Percentiles rank a stretch among this genome's conserved stretches.
These are phyloP conservation scores for Pythium diclinum DNA, from an alignment of 352 stramenopile species.

Conservation along the genomic window DNA sequence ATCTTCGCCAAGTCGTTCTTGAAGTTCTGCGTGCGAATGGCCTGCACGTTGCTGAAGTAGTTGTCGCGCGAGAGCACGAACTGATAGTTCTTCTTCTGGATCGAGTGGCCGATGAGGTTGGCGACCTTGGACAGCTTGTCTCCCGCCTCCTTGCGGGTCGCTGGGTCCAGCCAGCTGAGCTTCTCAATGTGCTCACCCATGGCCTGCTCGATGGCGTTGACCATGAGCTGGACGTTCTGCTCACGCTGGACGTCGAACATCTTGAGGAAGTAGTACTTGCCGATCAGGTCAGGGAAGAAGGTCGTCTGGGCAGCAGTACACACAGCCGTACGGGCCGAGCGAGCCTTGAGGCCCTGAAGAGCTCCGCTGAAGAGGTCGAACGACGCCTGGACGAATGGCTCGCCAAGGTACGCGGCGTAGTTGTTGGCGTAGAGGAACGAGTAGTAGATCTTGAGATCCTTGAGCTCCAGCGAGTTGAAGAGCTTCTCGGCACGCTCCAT, in stretches of 20 bases:
- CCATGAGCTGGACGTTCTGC: constrained; percentile 69
- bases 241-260: constrained; percentile 82
- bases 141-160: constrained; percentile 71
- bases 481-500: constrained; percentile 51
- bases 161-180: constrained; percentile 89
- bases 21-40: constrained; percentile 36
- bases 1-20: constrained; percentile 32
- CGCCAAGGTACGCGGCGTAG: constrained; percentile 46
- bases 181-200: constrained; percentile 82
- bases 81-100: constrained; percentile 44
- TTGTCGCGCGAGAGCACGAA: constrained; percentile 29
- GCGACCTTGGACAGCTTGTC: constrained; percentile 76
- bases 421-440: constrained; percentile 17
- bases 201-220: constrained; percentile 79
- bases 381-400: constrained; percentile 69
- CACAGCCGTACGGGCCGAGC: constrained; percentile 55
- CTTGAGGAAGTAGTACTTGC: constrained; percentile 86
- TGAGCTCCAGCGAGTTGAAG: constrained; percentile 32
- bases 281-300: constrained; percentile 51
- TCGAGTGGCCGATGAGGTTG: constrained; percentile 44
- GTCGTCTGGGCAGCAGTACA: constrained; percentile 39
- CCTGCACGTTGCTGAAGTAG: constrained; percentile 54
- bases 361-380: constrained; percentile 85
- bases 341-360: constrained; percentile 61
- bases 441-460: constrained; percentile 41